A percentile compares a stretch with the other conserved stretches of the same genome.
These are phyloP conservation scores for Metschnikowia continentalis DNA, from an alignment of 805 yeast genomes.

Conservation along the genomic window DNA sequence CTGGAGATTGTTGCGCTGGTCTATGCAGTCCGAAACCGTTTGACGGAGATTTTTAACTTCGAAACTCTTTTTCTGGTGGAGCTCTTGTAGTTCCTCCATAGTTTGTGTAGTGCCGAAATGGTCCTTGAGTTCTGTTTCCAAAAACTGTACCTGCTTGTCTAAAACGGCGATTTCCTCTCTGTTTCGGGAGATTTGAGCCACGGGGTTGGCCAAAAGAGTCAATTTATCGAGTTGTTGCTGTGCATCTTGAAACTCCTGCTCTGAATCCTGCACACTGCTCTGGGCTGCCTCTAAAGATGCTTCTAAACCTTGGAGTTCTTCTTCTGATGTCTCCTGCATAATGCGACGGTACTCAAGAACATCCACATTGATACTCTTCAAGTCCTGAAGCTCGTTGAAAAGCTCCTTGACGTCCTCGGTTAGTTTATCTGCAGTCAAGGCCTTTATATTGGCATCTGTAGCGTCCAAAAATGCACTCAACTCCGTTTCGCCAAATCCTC, in stretches of 20 bases:
- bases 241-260: not conserved
- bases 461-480: conserved; percentile 25
- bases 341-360: conserved; percentile 25
- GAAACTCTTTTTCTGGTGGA: conserved; percentile 34
- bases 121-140: conserved; percentile 33
- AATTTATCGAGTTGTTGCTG: not conserved
- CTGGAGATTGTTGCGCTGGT: conserved; percentile 43
- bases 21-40: conserved; percentile 25
- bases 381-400: conserved; percentile 28
- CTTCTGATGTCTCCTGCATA: not conserved
- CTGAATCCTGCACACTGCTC: not conserved
- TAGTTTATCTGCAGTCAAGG: conserved; percentile 26
- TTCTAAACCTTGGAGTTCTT: not conserved
- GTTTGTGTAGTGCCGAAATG: conserved; percentile 33
- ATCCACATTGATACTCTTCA: conserved; percentile 28
- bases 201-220: conserved; percentile 21
- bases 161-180: conserved; percentile 25
- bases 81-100: conserved; percentile 44
- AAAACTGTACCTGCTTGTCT: conserved; percentile 23
- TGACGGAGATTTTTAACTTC: conserved; percentile 41
- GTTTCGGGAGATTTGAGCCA: conserved; percentile 34
- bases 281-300: not conserved
- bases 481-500: conserved; percentile 52
- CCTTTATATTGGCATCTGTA: conserved; percentile 27
- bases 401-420: conserved; percentile 27